A percentile compares a stretch with the other conserved stretches of the same genome.
Evolutionary conservation across 768 basidiomycete species (phyloP).

Genomic region (Cystobasidium onofrii): DNA sequence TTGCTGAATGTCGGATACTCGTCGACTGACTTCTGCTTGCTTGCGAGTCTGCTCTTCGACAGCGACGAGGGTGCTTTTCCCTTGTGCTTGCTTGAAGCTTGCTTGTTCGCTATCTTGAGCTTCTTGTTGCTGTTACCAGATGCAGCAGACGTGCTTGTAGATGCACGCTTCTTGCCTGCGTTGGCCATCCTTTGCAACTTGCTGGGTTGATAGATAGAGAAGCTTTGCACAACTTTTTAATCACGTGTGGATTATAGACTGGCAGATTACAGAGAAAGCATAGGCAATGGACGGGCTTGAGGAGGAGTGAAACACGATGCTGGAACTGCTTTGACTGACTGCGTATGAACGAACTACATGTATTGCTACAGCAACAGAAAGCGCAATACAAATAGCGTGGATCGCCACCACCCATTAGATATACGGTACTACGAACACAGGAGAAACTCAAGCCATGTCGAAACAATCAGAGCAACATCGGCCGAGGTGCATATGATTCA

Average conservation of each 20-base stretch:
- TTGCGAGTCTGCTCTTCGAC: background rate
- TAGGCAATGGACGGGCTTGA: too few species aligned
- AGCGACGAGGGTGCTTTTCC: background rate
- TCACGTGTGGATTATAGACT: background rate
- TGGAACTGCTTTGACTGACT: too few species aligned
- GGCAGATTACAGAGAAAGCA: too few species aligned
- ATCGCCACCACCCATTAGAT: too few species aligned
- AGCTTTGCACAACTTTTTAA: background rate
- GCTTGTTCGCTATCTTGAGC: background rate
- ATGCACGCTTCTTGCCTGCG: slow-evolving; percentile 15
- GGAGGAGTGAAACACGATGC: too few species aligned
- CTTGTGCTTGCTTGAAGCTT: slow-evolving; percentile 2
- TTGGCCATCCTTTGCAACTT: background rate
- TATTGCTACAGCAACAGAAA: background rate
- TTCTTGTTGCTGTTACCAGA: background rate
- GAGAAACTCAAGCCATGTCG: too few species aligned
- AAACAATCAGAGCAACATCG: too few species aligned
- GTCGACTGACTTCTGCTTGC: slow-evolving; percentile 1
- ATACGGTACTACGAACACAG: too few species aligned
- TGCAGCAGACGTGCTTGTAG: background rate
- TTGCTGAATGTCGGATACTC: background rate
- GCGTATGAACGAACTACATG: background rate
- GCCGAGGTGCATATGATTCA: too few species aligned
- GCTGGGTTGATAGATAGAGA: background rate
- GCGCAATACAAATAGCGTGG: background rate